phyloP scores from a whole-genome alignment of 305 asterid genomes.

The Fraxinus baroniana region DNA sequence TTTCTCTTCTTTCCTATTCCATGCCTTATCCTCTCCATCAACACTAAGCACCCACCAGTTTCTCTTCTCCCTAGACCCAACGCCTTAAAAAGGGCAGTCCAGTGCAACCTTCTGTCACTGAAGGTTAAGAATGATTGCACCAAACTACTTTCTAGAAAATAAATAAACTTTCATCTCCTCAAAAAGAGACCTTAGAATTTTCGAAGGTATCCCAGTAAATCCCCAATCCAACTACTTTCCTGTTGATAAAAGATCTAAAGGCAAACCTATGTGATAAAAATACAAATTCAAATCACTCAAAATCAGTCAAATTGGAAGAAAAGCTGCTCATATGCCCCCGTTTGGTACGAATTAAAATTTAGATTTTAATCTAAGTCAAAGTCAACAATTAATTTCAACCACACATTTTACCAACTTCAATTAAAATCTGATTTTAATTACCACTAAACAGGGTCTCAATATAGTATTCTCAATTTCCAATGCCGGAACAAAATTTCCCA shows the following conservation, averaged over 20 bases:
- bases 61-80: not conserved
- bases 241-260: not conserved
- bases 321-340: not conserved
- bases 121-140: not conserved
- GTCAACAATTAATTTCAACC: too few species aligned
- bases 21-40: not conserved
- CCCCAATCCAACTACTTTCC: not conserved
- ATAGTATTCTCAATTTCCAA: not conserved
- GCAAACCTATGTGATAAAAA: not conserved
- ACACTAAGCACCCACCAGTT: not conserved
- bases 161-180: not conserved
- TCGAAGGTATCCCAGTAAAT: not conserved
- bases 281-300: not conserved
- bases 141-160: not conserved
- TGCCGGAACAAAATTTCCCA: not conserved
- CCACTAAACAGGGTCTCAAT: not conserved
- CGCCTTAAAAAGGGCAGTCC: not conserved
- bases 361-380: too few species aligned
- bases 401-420: too few species aligned
- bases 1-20: not conserved
- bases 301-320: not conserved
- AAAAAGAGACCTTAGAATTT: not conserved
- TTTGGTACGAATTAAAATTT: too few species aligned
- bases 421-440: too few species aligned
- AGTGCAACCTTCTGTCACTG: not conserved